Evolutionary conservation across 805 yeast species (phyloP).

Genomic region (Metschnikowia lunata): DNA sequence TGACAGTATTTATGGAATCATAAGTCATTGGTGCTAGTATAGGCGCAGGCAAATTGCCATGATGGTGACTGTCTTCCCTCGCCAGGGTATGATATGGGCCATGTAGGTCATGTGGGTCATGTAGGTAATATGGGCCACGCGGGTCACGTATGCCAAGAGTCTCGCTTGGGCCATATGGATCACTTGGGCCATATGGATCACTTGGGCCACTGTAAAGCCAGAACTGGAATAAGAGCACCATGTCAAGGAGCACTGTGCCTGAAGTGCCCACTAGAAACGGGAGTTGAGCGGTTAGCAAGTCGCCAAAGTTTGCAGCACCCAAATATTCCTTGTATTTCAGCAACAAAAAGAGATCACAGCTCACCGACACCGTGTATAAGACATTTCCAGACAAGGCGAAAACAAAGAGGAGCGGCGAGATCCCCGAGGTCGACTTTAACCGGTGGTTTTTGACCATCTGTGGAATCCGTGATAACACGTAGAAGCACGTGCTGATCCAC

Average conservation of each 20-base stretch:
- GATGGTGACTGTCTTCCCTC: not conserved
- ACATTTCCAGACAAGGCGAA: slow-evolving; percentile 35
- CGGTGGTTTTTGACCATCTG: slow-evolving; percentile 32
- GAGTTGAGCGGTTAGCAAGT: slow-evolving; percentile 17
- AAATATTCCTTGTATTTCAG: slow-evolving; percentile 13
- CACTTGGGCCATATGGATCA: too few species aligned
- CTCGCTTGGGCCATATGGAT: not conserved
- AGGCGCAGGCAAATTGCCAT: not conserved
- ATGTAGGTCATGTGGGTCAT: too few species aligned
- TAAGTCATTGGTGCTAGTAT: too few species aligned
- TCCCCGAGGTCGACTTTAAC: slow-evolving; percentile 30
- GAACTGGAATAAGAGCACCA: slow-evolving; percentile 31
- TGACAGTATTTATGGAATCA: not conserved
- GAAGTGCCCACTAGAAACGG: slow-evolving; percentile 20
- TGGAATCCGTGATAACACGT: slow-evolving; percentile 31
- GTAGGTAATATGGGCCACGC: too few species aligned
- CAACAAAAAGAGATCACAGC: slow-evolving; percentile 27
- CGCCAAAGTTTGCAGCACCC: slow-evolving; percentile 11
- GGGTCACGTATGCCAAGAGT: too few species aligned
- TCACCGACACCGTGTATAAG: slow-evolving; percentile 32
- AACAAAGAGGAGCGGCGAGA: slow-evolving; percentile 31
- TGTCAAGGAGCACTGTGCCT: slow-evolving; percentile 27
- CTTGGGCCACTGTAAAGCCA: slow-evolving; percentile 17
- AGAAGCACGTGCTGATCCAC: slow-evolving; percentile 31
- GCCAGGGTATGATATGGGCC: not conserved